Evolutionary conservation across 257 asterid species (phyloP).

Genomic region (Fraxinus quadrangulata): DNA sequence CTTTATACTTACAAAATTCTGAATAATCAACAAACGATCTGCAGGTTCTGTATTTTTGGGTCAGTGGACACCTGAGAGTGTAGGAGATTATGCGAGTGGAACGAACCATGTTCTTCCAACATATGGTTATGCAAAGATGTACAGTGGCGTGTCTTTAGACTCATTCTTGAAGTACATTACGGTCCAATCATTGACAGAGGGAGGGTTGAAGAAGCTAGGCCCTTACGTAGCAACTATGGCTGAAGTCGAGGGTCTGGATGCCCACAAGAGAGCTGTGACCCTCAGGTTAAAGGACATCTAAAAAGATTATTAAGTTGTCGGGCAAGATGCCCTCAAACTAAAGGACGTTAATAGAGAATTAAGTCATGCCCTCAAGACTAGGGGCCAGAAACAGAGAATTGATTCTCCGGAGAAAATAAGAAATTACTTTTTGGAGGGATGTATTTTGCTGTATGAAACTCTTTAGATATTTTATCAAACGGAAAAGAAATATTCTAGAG

Average conservation of each 20-base stretch:
- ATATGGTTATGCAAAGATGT: conserved; percentile 93
- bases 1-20: background rate
- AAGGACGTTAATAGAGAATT: background rate
- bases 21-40: background rate
- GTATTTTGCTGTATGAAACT: background rate
- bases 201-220: conserved; percentile 81
- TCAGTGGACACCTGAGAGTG: conserved; percentile 93
- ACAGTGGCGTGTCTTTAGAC: conserved; percentile 84
- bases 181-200: conserved; percentile 85
- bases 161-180: conserved; percentile 90
- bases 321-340: background rate
- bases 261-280: conserved; percentile 95
- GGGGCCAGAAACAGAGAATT: background rate
- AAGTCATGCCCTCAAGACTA: background rate
- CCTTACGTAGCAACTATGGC: conserved; percentile 94
- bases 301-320: conserved; percentile 30
- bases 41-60: conserved; percentile 91
- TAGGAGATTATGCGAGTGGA: conserved; percentile 95
- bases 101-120: conserved; percentile 97
- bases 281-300: conserved; percentile 87
- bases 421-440: background rate
- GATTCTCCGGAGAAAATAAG: background rate
- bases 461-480: background rate
- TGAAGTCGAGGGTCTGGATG: conserved; percentile 89
- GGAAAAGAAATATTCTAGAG: background rate